Evolutionary conservation across 306 rosid species (phyloP).

Genomic region (Abrus precatorius): DNA sequence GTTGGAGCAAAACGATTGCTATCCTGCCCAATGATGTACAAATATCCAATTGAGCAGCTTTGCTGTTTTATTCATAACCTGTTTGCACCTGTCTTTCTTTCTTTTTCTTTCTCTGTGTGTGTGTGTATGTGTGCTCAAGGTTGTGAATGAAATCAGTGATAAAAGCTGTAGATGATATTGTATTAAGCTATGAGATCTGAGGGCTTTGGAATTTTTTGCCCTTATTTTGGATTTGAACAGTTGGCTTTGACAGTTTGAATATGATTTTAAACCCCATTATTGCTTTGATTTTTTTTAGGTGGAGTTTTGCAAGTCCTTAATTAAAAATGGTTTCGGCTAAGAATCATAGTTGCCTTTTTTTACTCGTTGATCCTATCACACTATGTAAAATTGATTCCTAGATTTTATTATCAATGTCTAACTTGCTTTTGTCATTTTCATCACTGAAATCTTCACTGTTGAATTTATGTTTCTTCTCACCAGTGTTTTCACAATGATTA

Average conservation of each 20-base stretch:
- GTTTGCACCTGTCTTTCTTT: background rate
- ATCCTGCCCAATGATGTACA: slow-evolving; percentile 41
- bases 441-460: too few relatives aligned
- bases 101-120: background rate
- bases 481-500: background rate
- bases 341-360: too few relatives aligned
- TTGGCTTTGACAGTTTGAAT: background rate
- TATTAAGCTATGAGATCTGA: slow-evolving; percentile 50
- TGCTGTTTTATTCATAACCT: slow-evolving; percentile 1
- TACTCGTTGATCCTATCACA: too few relatives aligned
- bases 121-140: background rate
- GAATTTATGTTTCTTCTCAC: background rate
- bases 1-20: background rate
- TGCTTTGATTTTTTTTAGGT: too few relatives aligned
- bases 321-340: too few relatives aligned
- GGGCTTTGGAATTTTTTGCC: background rate
- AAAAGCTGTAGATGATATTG: slow-evolving; percentile 32
- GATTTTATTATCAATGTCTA: background rate
- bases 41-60: slow-evolving; percentile 13
- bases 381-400: background rate
- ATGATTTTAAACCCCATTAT: background rate
- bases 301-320: background rate
- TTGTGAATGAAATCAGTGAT: slow-evolving; percentile 33
- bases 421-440: too few relatives aligned
- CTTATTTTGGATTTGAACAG: background rate